phyloP scores from a whole-genome alignment of 441 rosid genomes.

The Erodium moschatum region DNA sequence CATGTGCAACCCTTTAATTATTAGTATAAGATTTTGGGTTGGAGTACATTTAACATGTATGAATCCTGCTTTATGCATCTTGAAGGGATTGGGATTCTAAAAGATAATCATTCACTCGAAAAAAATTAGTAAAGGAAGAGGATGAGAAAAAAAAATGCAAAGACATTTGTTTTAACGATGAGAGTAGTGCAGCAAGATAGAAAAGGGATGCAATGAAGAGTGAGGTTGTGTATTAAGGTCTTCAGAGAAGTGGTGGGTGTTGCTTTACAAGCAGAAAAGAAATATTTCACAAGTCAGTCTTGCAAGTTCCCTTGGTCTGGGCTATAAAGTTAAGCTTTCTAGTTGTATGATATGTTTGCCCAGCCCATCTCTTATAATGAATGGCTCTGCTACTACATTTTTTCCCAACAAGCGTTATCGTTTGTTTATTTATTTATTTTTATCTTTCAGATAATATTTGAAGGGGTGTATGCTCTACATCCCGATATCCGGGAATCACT shows the following conservation, averaged over 20 bases:
- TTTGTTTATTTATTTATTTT: slow-evolving; percentile 17
- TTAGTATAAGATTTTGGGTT: too few relatives aligned
- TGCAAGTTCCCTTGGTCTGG: neutral
- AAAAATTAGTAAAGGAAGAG: neutral
- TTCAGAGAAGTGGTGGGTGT: neutral
- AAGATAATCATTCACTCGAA: neutral
- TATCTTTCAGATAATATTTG: slow-evolving; percentile 65
- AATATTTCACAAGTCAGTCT: too few relatives aligned
- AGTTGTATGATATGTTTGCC: slow-evolving; percentile 3
- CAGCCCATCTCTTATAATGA: neutral
- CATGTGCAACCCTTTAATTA: too few relatives aligned
- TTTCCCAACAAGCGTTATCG: slow-evolving; percentile 2
- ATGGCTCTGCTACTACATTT: neutral
- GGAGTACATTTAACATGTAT: neutral
- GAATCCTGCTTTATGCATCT: neutral
- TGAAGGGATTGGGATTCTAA: neutral
- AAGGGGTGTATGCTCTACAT: slow-evolving; percentile 95
- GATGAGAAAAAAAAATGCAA: neutral
- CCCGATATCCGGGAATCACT: slow-evolving; percentile 85
- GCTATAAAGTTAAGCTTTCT: neutral
- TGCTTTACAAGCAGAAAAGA: neutral
- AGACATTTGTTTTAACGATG: neutral
- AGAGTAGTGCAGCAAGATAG: neutral
- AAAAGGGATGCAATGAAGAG: neutral
- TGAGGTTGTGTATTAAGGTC: neutral